Conservation (phyloP, 2,329 filamentous ascomycete genomes). For the Ascochyta clinopodiicola region DNA sequence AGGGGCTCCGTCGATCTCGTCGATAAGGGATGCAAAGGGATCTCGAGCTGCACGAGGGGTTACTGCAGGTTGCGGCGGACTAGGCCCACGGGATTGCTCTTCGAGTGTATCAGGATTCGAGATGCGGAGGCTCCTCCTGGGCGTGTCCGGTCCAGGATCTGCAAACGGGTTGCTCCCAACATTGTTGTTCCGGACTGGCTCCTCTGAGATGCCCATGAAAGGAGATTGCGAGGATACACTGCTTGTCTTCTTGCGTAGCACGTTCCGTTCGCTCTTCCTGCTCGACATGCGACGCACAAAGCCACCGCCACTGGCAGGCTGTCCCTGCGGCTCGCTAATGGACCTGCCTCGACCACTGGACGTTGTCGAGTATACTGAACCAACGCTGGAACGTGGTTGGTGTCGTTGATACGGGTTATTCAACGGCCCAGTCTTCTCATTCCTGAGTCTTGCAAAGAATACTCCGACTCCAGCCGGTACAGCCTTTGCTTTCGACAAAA, state of each 20-base stretch:
- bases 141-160: slow-evolving; percentile 32
- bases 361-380: slow-evolving; percentile 42
- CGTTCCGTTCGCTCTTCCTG: slow-evolving; percentile 40
- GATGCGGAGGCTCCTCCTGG: slow-evolving; percentile 34
- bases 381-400: slow-evolving; percentile 37
- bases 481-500: slow-evolving; percentile 29
- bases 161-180: slow-evolving; percentile 34
- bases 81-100: slow-evolving; percentile 23
- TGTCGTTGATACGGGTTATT: slow-evolving; percentile 40
- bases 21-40: slow-evolving; percentile 41
- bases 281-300: slow-evolving; percentile 43
- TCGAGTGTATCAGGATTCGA: slow-evolving; percentile 25
- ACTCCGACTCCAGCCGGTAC: slow-evolving; percentile 29
- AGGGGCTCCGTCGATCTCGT: slow-evolving; percentile 34
- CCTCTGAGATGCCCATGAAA: slow-evolving; percentile 39
- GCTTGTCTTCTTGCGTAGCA: slow-evolving; percentile 40
- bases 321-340: slow-evolving; percentile 38
- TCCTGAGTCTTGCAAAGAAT: slow-evolving; percentile 38
- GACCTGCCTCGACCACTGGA: slow-evolving; percentile 34
- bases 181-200: slow-evolving; percentile 33
- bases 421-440: slow-evolving; percentile 34
- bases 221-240: slow-evolving; percentile 35
- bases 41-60: slow-evolving; percentile 31
- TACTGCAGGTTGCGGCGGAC: slow-evolving; percentile 37
- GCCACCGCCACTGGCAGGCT: slow-evolving; percentile 28